phyloP scores from a whole-genome alignment of 2,329 filamentous ascomycete genomes.

The Davidsoniella virescens region DNA sequence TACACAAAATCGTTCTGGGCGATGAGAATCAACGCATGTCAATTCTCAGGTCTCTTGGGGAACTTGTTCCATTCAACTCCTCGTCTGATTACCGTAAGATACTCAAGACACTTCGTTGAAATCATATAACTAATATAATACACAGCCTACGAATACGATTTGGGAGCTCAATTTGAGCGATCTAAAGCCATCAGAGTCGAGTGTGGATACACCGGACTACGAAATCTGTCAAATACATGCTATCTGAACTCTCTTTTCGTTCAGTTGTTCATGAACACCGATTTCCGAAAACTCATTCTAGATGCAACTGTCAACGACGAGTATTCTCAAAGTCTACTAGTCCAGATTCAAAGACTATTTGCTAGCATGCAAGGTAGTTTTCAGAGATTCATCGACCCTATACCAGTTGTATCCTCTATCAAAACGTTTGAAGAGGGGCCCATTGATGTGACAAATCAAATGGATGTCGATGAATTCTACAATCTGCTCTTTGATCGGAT shows the following conservation, averaged over 20 bases:
- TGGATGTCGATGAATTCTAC: slow-evolving; percentile 98
- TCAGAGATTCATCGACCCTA: slow-evolving; percentile 56
- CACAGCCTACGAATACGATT: too few relatives aligned
- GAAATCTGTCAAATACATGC: slow-evolving; percentile 88
- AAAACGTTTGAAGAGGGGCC: slow-evolving; percentile 65
- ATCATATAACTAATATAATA: too few relatives aligned
- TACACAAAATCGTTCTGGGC: too few relatives aligned
- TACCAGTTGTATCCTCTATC: slow-evolving; percentile 56
- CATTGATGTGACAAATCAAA: slow-evolving; percentile 80
- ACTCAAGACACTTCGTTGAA: too few relatives aligned
- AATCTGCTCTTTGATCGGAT: slow-evolving; percentile 83
- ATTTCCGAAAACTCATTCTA: slow-evolving; percentile 75
- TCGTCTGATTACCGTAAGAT: too few relatives aligned
- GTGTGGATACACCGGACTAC: slow-evolving; percentile 76
- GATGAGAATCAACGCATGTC: too few relatives aligned
- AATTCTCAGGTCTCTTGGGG: too few relatives aligned
- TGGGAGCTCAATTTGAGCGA: too few relatives aligned
- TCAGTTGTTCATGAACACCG: slow-evolving; percentile 88
- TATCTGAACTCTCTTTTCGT: slow-evolving; percentile 92
- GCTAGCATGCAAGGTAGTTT: slow-evolving; percentile 72
- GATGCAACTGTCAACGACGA: slow-evolving; percentile 39
- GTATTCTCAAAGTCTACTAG: slow-evolving; percentile 50
- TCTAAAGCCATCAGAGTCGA: slow-evolving; percentile 33
- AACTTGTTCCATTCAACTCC: too few relatives aligned
- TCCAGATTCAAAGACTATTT: slow-evolving; percentile 68